Evolutionary conservation across 2,329 filamentous ascomycete genomes (phyloP).

Genomic region (Penicillium griseofulvum): DNA sequence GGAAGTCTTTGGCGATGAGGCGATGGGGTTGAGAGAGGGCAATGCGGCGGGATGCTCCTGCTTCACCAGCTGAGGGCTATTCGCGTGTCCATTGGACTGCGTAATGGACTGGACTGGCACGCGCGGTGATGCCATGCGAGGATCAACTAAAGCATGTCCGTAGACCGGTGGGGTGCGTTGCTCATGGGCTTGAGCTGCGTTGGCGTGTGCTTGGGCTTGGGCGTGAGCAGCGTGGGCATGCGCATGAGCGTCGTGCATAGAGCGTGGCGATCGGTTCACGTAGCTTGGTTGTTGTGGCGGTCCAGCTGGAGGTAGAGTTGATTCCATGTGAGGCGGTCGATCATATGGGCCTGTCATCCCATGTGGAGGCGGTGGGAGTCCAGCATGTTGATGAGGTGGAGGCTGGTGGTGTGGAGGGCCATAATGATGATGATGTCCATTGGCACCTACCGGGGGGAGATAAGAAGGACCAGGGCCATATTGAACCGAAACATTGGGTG

Average conservation of each 20-base stretch:
- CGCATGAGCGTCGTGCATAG: constrained; percentile 23
- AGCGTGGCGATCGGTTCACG: constrained; percentile 29
- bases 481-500: constrained; percentile 38
- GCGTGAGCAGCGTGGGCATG: constrained; percentile 23
- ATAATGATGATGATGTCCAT: constrained; percentile 35
- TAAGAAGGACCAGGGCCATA: constrained; percentile 34
- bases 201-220: constrained; percentile 7
- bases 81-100: constrained; percentile 22
- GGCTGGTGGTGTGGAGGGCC: constrained; percentile 29
- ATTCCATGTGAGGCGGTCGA: constrained; percentile 35
- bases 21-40: constrained; percentile 15
- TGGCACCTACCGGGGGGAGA: constrained; percentile 35
- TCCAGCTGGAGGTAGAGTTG: constrained; percentile 25
- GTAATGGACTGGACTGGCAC: constrained; percentile 24
- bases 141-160: constrained; percentile 28
- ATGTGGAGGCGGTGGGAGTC: constrained; percentile 28
- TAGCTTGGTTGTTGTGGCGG: constrained; percentile 23
- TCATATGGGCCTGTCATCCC: constrained; percentile 34
- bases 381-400: constrained; percentile 22
- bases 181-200: constrained; percentile 16
- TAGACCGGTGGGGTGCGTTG: constrained; percentile 33
- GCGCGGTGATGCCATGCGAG: constrained; percentile 37
- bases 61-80: constrained; percentile 31
- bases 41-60: constrained; percentile 22
- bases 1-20: constrained; percentile 25